Percentiles rank a stretch among this genome's conserved stretches.
Conservation (phyloP, 2,329 filamentous ascomycete genomes). For the Phialemonium atrogriseum region DNA sequence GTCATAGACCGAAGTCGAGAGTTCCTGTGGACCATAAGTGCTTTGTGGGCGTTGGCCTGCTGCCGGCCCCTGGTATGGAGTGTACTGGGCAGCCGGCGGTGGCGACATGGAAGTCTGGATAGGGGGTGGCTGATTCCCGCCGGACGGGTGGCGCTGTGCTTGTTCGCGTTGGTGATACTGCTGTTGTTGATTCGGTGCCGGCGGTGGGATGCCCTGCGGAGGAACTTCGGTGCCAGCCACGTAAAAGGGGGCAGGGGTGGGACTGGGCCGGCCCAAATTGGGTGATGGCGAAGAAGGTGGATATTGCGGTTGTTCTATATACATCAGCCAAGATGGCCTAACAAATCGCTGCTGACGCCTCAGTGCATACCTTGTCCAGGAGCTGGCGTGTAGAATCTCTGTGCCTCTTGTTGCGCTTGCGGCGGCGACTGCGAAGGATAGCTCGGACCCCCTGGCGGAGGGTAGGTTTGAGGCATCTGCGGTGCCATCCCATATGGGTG, state of each 20-base stretch:
- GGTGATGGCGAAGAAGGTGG: slow-evolving; percentile 40
- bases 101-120: slow-evolving; percentile 45
- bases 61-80: slow-evolving; percentile 35
- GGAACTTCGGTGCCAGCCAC: slow-evolving; percentile 50
- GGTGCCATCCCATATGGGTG: slow-evolving; percentile 55
- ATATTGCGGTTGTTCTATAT: slow-evolving; percentile 34
- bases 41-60: slow-evolving; percentile 51
- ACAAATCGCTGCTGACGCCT: too few species aligned
- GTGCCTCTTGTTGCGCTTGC: slow-evolving; percentile 47
- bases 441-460: slow-evolving; percentile 16
- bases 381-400: slow-evolving; percentile 61
- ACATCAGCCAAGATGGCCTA: too few species aligned
- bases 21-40: slow-evolving; percentile 67
- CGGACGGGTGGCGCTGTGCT: slow-evolving; percentile 38
- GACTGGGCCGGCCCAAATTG: slow-evolving; percentile 46
- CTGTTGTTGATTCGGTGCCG: slow-evolving; percentile 25
- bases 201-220: slow-evolving; percentile 15
- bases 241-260: slow-evolving; percentile 55
- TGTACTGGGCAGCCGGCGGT: slow-evolving; percentile 37
- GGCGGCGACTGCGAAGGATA: slow-evolving; percentile 23
- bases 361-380: slow-evolving; percentile 35
- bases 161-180: slow-evolving; percentile 45
- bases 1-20: slow-evolving; percentile 71
- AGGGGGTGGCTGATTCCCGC: slow-evolving; percentile 39
- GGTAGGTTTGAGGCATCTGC: slow-evolving; percentile 37